Conservation (phyloP, 169 alveolate genomes). For the Plasmodium relictum region DNA sequence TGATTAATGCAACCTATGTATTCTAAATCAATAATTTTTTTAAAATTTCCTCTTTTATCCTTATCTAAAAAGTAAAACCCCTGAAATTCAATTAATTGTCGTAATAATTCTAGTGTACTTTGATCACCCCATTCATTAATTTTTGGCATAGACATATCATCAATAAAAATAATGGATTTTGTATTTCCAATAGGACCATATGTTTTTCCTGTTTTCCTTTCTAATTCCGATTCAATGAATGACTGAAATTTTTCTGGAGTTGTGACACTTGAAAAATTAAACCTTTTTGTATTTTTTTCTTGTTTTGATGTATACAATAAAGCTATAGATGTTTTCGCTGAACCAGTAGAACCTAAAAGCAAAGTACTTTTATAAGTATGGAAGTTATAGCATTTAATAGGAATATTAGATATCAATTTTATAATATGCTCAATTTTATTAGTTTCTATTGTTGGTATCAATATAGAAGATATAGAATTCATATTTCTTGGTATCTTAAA, state of each 20-base stretch:
- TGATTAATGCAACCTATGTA: constrained; percentile 96
- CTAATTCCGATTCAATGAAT: constrained; percentile 96
- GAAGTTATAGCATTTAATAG: constrained; percentile 78
- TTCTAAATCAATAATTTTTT: constrained; percentile 91
- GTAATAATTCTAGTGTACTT: constrained; percentile 93
- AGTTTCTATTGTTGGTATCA: constrained; percentile 96
- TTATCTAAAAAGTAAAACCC: constrained; percentile 96
- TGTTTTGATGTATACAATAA: constrained; percentile 92
- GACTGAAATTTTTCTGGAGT: constrained; percentile 94
- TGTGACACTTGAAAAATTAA: constrained; percentile 96
- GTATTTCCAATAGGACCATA: constrained; percentile 95
- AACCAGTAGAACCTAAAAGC: constrained; percentile 96
- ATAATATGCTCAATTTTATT: constrained; percentile 94
- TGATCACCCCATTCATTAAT: constrained; percentile 98
- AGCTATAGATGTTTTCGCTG: constrained; percentile 97
- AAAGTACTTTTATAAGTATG: constrained; percentile 88
- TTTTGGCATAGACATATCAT: constrained; percentile 97
- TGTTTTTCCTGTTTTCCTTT: constrained; percentile 94
- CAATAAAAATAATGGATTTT: constrained; percentile 94
- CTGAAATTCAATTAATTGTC: constrained; percentile 94
- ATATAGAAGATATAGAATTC: constrained; percentile 90
- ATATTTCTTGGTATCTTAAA: constrained; percentile 90
- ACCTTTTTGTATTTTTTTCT: constrained; percentile 92
- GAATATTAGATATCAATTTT: constrained; percentile 85
- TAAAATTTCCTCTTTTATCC: constrained; percentile 96